phyloP scores from a whole-genome alignment of 2,329 filamentous ascomycete species.

The Hymenoscyphus albidus region DNA sequence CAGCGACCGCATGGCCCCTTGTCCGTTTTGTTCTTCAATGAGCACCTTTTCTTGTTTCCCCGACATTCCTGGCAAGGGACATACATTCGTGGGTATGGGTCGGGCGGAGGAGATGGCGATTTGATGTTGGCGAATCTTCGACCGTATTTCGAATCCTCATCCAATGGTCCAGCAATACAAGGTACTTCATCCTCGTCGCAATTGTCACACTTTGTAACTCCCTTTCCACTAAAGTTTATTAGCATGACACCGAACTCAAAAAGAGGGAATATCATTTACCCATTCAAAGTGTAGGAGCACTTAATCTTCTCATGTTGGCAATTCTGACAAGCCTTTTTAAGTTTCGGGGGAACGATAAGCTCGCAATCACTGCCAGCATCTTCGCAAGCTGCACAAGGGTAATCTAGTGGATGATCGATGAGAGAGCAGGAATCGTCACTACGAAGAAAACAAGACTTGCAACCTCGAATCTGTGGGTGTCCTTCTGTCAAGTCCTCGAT shows the following conservation, averaged over 20 bases:
- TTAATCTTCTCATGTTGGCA: conserved; percentile 22
- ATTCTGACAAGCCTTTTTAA: conserved; percentile 24
- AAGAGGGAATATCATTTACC: background rate
- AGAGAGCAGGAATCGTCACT: conserved; percentile 28
- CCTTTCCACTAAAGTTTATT: conserved; percentile 15
- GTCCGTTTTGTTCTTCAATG: background rate
- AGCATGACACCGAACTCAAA: background rate
- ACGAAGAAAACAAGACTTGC: conserved; percentile 27
- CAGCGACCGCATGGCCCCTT: conserved; percentile 3
- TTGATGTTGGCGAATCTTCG: conserved; percentile 5
- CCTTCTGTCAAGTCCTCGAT: conserved; percentile 20
- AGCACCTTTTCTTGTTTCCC: background rate
- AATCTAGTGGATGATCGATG: conserved; percentile 21
- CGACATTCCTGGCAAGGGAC: conserved; percentile 1
- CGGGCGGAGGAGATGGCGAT: background rate
- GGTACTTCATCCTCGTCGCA: conserved; percentile 19
- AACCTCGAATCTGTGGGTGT: conserved; percentile 28
- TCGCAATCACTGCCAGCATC: conserved; percentile 25
- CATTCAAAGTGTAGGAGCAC: conserved; percentile 24
- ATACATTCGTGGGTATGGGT: background rate
- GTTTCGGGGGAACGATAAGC: conserved; percentile 22
- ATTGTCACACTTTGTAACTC: conserved; percentile 19
- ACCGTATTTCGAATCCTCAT: conserved; percentile 6
- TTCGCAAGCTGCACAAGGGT: conserved; percentile 28
- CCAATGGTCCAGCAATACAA: conserved; percentile 24